A percentile compares a stretch with the other conserved stretches of the same genome.
Evolutionary conservation across 192 early-diverging fungal species (phyloP).

Genomic region (Coemansia reversa): DNA sequence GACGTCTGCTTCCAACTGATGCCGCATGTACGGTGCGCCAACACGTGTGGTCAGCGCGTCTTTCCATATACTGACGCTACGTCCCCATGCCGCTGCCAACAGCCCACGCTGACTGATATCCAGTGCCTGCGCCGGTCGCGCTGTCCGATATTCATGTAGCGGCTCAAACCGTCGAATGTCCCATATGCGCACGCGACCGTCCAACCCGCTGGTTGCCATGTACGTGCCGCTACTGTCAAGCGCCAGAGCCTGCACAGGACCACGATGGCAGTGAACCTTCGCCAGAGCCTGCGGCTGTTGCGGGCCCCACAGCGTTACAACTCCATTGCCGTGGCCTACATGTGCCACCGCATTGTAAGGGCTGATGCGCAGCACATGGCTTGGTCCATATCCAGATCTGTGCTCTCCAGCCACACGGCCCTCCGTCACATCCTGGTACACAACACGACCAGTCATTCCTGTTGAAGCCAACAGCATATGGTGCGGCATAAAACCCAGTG

Average conservation of each 20-base stretch:
- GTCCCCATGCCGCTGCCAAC: constrained; percentile 76
- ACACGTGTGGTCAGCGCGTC: constrained; percentile 75
- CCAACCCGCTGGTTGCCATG: constrained; percentile 90
- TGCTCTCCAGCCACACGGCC: constrained; percentile 79
- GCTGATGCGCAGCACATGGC: constrained; percentile 84
- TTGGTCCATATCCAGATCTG: constrained; percentile 72
- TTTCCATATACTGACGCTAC: constrained; percentile 84
- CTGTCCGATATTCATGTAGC: constrained; percentile 79
- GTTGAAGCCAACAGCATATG: constrained; percentile 87
- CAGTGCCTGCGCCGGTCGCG: constrained; percentile 73
- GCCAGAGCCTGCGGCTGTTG: constrained; percentile 80
- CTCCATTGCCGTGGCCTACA: constrained; percentile 87
- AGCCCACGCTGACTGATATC: constrained; percentile 83
- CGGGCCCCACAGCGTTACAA: constrained; percentile 91
- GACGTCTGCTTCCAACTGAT: constrained; percentile 59
- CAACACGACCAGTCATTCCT: constrained; percentile 76
- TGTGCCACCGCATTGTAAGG: constrained; percentile 89
- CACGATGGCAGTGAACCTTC: constrained; percentile 91
- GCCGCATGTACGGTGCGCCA: constrained; percentile 84
- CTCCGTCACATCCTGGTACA: constrained; percentile 94
- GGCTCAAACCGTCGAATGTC: constrained; percentile 83
- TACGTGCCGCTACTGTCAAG: constrained; percentile 75
- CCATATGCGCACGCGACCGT: constrained; percentile 90
- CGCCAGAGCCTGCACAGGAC: constrained; percentile 81
- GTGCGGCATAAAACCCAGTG: constrained; percentile 87